These are phyloP conservation scores for Fraxinus ornus DNA, from an alignment of 305 asterid species.

Conservation along the genomic window DNA sequence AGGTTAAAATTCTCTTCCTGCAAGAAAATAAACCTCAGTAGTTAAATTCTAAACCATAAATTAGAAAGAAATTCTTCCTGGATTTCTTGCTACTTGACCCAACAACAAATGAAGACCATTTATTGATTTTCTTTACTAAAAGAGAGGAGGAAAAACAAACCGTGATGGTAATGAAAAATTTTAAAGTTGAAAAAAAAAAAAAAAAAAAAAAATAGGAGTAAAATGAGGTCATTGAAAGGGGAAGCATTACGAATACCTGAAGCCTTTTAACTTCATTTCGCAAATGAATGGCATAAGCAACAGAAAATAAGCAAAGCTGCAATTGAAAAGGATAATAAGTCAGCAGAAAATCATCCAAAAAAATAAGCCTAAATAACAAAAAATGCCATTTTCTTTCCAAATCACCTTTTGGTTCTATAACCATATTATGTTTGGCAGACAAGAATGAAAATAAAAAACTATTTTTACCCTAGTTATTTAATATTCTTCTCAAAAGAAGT, in stretches of 20 bases:
- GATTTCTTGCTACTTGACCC: neutral
- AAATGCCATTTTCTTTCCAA: neutral
- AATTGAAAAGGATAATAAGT: conserved; percentile 15
- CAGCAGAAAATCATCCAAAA: conserved; percentile 7
- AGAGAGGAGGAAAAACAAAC: neutral
- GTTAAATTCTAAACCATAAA: conserved; percentile 11
- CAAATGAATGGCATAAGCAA: conserved; percentile 50
- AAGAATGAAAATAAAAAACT: neutral
- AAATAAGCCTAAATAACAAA: neutral
- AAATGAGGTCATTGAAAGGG: conserved; percentile 19
- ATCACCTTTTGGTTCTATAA: neutral
- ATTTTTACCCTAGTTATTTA: neutral
- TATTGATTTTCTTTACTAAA: neutral
- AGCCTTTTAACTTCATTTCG: conserved; percentile 55
- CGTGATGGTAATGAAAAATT: neutral
- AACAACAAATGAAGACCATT: neutral
- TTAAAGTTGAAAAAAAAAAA: neutral
- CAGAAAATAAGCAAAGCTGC: conserved; percentile 66
- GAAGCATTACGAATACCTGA: conserved; percentile 52
- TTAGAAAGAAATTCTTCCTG: neutral
- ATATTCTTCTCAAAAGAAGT: neutral
- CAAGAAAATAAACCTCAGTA: conserved; percentile 29
- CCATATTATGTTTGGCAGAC: neutral
- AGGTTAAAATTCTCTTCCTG: conserved; percentile 69
- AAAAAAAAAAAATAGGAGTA: neutral